Evolutionary conservation across 805 yeast genomes (phyloP).

Genomic region (Crinitomyces ghanaensis): DNA sequence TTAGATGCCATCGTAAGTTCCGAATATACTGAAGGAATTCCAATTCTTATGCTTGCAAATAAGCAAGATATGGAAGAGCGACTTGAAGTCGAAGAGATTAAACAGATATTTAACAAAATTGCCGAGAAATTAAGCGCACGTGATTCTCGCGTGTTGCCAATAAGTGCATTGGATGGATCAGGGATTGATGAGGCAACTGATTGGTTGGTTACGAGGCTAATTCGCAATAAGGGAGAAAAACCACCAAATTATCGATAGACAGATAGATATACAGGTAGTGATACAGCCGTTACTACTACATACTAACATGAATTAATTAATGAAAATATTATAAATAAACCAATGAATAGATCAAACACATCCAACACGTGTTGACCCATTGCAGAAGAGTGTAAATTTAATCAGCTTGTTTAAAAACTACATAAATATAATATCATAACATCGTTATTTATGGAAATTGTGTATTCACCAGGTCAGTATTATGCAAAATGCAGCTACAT

Average conservation of each 20-base stretch:
- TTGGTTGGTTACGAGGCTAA: constrained; percentile 70
- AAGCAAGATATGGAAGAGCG: constrained; percentile 74
- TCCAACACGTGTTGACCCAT: too few relatives aligned
- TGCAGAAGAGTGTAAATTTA: too few relatives aligned
- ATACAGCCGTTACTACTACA: too few relatives aligned
- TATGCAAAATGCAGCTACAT: background rate
- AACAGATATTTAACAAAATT: constrained; percentile 71
- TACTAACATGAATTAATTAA: too few relatives aligned
- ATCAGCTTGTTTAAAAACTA: too few relatives aligned
- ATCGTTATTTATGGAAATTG: too few relatives aligned
- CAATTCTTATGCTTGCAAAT: constrained; percentile 88
- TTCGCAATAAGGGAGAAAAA: constrained; percentile 49
- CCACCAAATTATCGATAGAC: too few relatives aligned
- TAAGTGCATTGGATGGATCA: constrained; percentile 66
- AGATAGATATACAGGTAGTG: too few relatives aligned
- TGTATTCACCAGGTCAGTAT: background rate
- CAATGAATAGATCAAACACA: too few relatives aligned
- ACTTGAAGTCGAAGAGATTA: constrained; percentile 65
- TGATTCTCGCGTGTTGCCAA: constrained; percentile 81
- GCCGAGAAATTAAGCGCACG: constrained; percentile 82
- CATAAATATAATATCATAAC: too few relatives aligned
- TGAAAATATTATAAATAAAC: too few relatives aligned
- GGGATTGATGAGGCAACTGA: constrained; percentile 83
- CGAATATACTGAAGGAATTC: constrained; percentile 64
- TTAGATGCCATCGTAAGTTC: constrained; percentile 43